A percentile compares a stretch with the other conserved stretches of the same genome.
phyloP scores from a whole-genome alignment of 306 rosid species.

The Benincasa hispida region DNA sequence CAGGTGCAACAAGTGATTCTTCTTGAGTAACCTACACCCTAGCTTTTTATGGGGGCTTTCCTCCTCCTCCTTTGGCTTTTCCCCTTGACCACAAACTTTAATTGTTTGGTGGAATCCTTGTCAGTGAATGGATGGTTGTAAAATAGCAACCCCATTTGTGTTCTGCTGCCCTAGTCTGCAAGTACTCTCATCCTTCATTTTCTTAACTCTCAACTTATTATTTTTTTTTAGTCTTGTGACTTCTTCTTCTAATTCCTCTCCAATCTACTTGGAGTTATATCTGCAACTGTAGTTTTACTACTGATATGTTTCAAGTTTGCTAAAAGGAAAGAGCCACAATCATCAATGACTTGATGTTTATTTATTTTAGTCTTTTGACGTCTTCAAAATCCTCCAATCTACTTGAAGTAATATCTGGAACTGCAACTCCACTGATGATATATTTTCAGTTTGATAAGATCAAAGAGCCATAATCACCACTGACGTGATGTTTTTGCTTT shows the following conservation, averaged over 20 bases:
- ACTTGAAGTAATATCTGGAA: slow-evolving; percentile 17
- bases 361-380: slow-evolving; percentile 8
- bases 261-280: slow-evolving; percentile 21
- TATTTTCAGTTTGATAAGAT: slow-evolving; percentile 7
- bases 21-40: slow-evolving; percentile 23
- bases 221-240: too few relatives aligned
- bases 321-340: slow-evolving; percentile 10
- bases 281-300: slow-evolving; percentile 1
- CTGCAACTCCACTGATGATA: not conserved
- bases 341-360: slow-evolving; percentile 11
- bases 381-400: slow-evolving; percentile 20
- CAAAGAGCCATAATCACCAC: slow-evolving; percentile 10
- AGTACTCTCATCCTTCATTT: slow-evolving; percentile 2
- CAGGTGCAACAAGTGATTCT: slow-evolving; percentile 36
- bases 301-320: slow-evolving; percentile 3
- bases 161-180: slow-evolving; percentile 19
- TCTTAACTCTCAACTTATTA: slow-evolving; percentile 9
- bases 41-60: not conserved
- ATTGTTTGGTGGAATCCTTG: slow-evolving; percentile 55
- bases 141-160: slow-evolving; percentile 20
- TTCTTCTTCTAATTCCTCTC: slow-evolving; percentile 19
- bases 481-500: slow-evolving; percentile 11
- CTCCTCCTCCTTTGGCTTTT: not conserved
- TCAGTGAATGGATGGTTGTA: slow-evolving; percentile 40
- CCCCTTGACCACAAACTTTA: slow-evolving; percentile 19